Evolutionary conservation across 306 rosid species (phyloP).

Genomic region (Pueraria montana): DNA sequence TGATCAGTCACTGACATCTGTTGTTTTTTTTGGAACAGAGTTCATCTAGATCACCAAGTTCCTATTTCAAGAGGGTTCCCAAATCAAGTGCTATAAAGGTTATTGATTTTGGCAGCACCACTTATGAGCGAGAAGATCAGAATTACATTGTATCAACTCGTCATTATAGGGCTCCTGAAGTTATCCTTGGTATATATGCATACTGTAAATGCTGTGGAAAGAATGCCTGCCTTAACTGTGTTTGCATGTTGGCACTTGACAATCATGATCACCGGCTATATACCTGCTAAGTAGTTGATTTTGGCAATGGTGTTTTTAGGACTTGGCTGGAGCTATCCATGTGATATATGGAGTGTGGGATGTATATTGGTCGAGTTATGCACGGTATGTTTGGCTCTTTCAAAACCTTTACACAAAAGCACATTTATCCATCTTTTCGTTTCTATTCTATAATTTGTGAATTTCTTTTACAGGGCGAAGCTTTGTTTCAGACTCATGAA

Average conservation of each 20-base stretch:
- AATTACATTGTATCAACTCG: constrained; percentile 93
- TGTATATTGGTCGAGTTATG: constrained; percentile 95
- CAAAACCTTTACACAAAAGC: background rate
- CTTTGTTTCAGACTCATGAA: constrained; percentile 96
- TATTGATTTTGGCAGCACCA: constrained; percentile 98
- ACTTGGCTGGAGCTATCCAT: constrained; percentile 94
- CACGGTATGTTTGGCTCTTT: constrained; percentile 61
- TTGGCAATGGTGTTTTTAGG: constrained; percentile 58
- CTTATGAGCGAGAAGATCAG: constrained; percentile 86
- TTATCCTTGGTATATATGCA: constrained; percentile 77
- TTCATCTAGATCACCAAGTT: constrained; percentile 81
- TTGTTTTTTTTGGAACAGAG: constrained; percentile 53
- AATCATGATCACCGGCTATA: background rate
- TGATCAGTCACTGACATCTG: background rate
- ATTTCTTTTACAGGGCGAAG: constrained; percentile 75
- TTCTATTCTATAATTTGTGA: background rate
- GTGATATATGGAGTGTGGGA: constrained; percentile 98
- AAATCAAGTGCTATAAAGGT: constrained; percentile 93
- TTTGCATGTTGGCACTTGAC: background rate
- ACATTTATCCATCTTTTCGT: background rate
- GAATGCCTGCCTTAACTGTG: background rate
- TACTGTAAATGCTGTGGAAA: background rate
- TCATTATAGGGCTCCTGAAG: constrained; percentile 98
- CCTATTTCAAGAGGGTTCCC: constrained; percentile 84
- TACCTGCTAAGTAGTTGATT: background rate